Base-by-base conservation (phyloP, 176 grass and related monocot species). In the Rhynchospora tenuis region DNA sequence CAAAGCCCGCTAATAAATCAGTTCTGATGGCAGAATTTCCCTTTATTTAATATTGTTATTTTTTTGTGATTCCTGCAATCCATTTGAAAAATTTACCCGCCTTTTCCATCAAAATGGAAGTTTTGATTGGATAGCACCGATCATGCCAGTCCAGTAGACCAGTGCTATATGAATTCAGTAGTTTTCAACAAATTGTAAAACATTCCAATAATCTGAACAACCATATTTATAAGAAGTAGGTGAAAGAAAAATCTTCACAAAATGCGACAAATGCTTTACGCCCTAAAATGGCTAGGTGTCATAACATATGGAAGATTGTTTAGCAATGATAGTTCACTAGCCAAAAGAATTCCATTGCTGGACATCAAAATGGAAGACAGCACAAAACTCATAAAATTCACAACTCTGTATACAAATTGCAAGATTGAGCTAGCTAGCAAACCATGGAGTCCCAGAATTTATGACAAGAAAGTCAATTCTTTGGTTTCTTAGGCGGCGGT, bases 401-500 rank as follows among this genome's bases (percentile, higher is more conserved):
- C 28, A 5, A 64, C 6, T 42, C 19, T 51, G 45, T 51, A 73
- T 73, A 51, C 70, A 73, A 73, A 73, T 73, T 73, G 70, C n/a
- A 24, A 73, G 45, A 50, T 73, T 73, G 70, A 73, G 44, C 70
- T 66, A 73, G 70, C 20, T 75, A 76, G 46, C 9, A 23, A 76
- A 55, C 23, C 7, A 14, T 29, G 1, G 24, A 76, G 72, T 46
- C 9, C 47, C 72, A 29, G 14, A 76, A 76, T 71, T 45, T 1
- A 78, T 28, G 70, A 42, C 65, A 42, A 43, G 1, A 14, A 55
- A 16, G 33, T 91, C 86, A 93, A 64, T 87, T 91, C 83, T 90
- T 93, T 31, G 85, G 80, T 59, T 89, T 93, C 86, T 95, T 95
- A 48, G 89, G 83, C 22, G 84, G 83, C 6, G 81, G 93, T 15